A percentile compares a stretch with the other conserved stretches of the same genome.
These are phyloP conservation scores for Cicer cuneatum DNA, from an alignment of 306 rosid species.

Conservation along the genomic window DNA sequence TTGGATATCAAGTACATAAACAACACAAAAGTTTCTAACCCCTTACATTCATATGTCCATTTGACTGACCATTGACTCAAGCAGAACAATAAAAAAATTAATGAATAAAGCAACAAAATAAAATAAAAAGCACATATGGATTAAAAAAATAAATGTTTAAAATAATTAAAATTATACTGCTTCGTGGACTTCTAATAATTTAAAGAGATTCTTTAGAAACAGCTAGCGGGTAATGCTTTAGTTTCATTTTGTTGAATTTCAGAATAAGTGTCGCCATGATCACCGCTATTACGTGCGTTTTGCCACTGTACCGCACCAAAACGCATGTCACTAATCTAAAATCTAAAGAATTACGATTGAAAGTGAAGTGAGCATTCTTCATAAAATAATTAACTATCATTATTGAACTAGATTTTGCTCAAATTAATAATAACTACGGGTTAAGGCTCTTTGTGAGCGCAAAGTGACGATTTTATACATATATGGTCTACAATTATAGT, in stretches of 20 bases:
- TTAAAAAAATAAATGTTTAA: background rate
- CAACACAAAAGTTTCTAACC: no score
- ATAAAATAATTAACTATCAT: background rate
- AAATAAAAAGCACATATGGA: background rate
- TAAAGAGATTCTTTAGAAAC: background rate
- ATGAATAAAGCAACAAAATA: background rate
- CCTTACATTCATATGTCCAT: background rate
- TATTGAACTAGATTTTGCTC: background rate
- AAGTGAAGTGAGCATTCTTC: slow-evolving; percentile 24
- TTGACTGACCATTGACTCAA: background rate
- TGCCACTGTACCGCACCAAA: slow-evolving; percentile 48
- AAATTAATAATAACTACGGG: background rate
- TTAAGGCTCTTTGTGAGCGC: slow-evolving; percentile 3
- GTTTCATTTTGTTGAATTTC: slow-evolving; percentile 38
- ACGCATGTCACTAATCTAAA: background rate
- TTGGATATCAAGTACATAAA: no score
- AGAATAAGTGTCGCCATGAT: slow-evolving; percentile 48
- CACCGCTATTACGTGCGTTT: slow-evolving; percentile 15
- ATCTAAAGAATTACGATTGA: background rate
- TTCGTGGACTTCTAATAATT: background rate
- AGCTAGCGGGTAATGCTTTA: background rate
- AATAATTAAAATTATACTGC: background rate
- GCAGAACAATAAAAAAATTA: background rate
- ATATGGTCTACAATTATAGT: background rate
- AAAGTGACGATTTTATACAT: background rate